phyloP scores from a whole-genome alignment of 1,284 basidiomycete species.

The Cerioporus squamosus region DNA sequence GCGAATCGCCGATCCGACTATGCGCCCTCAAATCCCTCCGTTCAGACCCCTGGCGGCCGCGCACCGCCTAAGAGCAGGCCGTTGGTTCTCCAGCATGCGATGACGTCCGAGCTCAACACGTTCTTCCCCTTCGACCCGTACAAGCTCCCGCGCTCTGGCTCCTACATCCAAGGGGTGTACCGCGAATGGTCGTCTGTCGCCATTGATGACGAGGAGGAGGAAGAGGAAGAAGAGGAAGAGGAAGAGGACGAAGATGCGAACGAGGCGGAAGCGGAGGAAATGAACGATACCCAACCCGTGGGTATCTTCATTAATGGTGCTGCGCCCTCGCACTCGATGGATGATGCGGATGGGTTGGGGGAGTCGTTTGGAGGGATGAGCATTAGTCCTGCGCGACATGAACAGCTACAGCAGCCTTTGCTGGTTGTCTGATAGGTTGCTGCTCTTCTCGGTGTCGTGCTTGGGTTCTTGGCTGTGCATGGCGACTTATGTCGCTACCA shows the following conservation, averaged over 20 bases:
- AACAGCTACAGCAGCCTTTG: background rate
- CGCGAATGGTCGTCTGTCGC: slow-evolving; percentile 79
- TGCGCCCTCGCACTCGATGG: slow-evolving; percentile 32
- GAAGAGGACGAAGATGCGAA: slow-evolving; percentile 39
- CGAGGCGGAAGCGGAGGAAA: slow-evolving; percentile 3
- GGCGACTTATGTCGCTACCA: too few relatives aligned
- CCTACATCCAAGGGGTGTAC: slow-evolving; percentile 75
- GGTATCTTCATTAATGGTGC: slow-evolving; percentile 21
- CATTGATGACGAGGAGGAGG: slow-evolving; percentile 73
- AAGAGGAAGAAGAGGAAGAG: slow-evolving; percentile 56
- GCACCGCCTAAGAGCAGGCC: slow-evolving; percentile 38
- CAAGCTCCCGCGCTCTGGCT: slow-evolving; percentile 76
- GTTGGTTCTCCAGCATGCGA: slow-evolving; percentile 40
- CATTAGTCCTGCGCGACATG: slow-evolving; percentile 61
- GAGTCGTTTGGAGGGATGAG: slow-evolving; percentile 79
- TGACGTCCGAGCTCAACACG: slow-evolving; percentile 81
- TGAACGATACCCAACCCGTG: background rate
- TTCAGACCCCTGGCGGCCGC: background rate
- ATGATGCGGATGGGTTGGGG: slow-evolving; percentile 49
- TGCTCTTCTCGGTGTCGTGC: background rate
- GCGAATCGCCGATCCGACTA: slow-evolving; percentile 74
- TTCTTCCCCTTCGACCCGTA: slow-evolving; percentile 99
- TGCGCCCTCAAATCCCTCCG: slow-evolving; percentile 24
- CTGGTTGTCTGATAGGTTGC: slow-evolving; percentile 6
- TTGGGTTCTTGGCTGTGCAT: background rate